Conservation (phyloP, 768 basidiomycete species). For the Pisolithus sp. region DNA sequence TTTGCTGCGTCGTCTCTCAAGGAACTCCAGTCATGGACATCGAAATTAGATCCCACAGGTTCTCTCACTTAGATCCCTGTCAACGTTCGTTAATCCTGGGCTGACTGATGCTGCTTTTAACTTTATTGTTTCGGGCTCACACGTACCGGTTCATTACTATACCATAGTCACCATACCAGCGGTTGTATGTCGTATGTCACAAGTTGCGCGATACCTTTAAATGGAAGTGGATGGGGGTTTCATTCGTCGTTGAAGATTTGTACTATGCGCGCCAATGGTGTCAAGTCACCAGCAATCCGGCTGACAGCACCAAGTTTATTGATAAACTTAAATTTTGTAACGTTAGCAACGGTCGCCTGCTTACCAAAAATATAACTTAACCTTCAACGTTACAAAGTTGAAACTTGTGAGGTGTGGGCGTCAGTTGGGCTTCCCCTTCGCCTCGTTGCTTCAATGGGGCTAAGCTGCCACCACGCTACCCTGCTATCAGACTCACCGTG, state of each 20-base stretch:
- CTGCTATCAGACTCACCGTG: not conserved
- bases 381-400: not conserved
- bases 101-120: conserved; percentile 2
- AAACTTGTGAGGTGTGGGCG: not conserved
- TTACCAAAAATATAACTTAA: not conserved
- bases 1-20: conserved; percentile 76
- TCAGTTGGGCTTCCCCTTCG: not conserved
- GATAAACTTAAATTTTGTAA: not conserved
- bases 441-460: not conserved
- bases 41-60: conserved; percentile 79
- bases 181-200: conserved; percentile 8
- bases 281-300: too few relatives aligned
- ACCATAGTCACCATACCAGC: conserved; percentile 19
- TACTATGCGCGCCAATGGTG: too few relatives aligned
- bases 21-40: conserved; percentile 81
- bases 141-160: conserved; percentile 18
- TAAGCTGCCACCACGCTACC: not conserved
- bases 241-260: too few relatives aligned
- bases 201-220: not conserved
- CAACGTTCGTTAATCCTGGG: not conserved
- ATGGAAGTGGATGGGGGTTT: not conserved
- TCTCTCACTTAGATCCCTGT: conserved; percentile 34
- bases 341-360: not conserved
- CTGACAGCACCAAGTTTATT: not conserved
- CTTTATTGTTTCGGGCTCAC: conserved; percentile 13